Conservation (phyloP, 2,329 filamentous ascomycete species). For the Blumeriella jaapii region DNA sequence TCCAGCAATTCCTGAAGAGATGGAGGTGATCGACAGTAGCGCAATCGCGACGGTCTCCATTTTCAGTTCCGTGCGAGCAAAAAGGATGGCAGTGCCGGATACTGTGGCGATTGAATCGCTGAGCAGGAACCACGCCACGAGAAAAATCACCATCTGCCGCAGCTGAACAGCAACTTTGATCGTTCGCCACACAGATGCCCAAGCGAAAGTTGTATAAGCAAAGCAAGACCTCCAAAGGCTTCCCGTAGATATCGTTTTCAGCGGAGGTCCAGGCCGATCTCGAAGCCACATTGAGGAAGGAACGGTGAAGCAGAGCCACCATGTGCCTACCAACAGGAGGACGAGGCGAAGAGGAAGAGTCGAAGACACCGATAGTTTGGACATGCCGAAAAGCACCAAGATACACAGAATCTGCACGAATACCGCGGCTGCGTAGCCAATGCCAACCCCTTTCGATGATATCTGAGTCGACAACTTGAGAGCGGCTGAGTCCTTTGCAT, state of each 20-base stretch:
- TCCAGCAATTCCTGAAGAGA: slow-evolving; percentile 69
- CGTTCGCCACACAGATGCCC: slow-evolving; percentile 74
- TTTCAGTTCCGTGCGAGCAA: slow-evolving; percentile 82
- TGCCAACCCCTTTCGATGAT: slow-evolving; percentile 83
- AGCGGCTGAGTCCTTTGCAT: slow-evolving; percentile 45
- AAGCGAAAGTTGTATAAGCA: slow-evolving; percentile 69
- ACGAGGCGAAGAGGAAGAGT: slow-evolving; percentile 80
- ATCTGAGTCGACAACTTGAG: slow-evolving; percentile 78
- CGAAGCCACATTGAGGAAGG: slow-evolving; percentile 80
- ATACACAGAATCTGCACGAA: slow-evolving; percentile 58
- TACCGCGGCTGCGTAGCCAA: slow-evolving; percentile 79
- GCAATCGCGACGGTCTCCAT: slow-evolving; percentile 85
- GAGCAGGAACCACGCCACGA: slow-evolving; percentile 68
- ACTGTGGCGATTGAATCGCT: slow-evolving; percentile 91
- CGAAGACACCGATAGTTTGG: slow-evolving; percentile 53
- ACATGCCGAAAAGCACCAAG: slow-evolving; percentile 50
- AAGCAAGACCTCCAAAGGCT: slow-evolving; percentile 36
- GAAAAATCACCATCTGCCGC: slow-evolving; percentile 62
- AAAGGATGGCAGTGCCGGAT: slow-evolving; percentile 85
- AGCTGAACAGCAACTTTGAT: slow-evolving; percentile 60
- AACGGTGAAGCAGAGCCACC: slow-evolving; percentile 89
- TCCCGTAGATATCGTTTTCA: slow-evolving; percentile 32
- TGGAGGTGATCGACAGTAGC: slow-evolving; percentile 87
- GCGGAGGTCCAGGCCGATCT: slow-evolving; percentile 75
- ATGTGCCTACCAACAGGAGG: slow-evolving; percentile 73